phyloP scores from a whole-genome alignment of 805 yeast species.

The Zygosaccharomyces rouxii region DNA sequence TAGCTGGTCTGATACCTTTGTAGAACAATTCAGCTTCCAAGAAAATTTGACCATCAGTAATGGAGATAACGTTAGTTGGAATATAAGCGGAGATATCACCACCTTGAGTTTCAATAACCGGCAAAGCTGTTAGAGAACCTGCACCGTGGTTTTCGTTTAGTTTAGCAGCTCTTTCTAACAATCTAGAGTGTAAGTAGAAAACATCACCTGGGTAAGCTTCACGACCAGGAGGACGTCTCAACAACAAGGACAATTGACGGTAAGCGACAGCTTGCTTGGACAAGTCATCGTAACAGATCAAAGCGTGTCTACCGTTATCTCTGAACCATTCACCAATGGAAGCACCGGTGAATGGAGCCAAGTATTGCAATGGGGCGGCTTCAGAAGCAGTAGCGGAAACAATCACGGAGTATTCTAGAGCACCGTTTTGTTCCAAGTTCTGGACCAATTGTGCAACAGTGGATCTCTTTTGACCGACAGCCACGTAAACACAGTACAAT shows the following conservation, averaged over 20 bases:
- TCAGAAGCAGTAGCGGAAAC: constrained; percentile 99
- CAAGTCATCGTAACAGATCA: constrained; percentile 95
- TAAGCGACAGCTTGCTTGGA: constrained; percentile 99
- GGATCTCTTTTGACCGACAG: constrained; percentile 99
- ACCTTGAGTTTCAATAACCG: constrained; percentile 97
- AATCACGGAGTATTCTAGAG: constrained; percentile 93
- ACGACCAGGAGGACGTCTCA: constrained; percentile 97
- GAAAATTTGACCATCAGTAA: constrained; percentile 97
- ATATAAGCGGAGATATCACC: constrained; percentile 98
- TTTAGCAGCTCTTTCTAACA: constrained; percentile 97
- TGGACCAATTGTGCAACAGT: constrained; percentile 99
- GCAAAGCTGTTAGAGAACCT: constrained; percentile 94
- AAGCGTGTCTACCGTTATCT: constrained; percentile 97
- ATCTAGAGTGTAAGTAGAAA: constrained; percentile 91
- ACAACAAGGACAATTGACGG: constrained; percentile 96
- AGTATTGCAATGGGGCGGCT: constrained; percentile 99
- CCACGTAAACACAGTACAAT: constrained; percentile 99
- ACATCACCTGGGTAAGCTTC: constrained; percentile 98
- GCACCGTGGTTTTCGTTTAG: constrained; percentile 84
- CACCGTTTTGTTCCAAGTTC: constrained; percentile 97
- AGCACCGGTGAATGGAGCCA: constrained; percentile 99
- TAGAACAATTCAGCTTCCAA: constrained; percentile 99
- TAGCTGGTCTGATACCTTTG: constrained; percentile 99
- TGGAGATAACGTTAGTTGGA: constrained; percentile 96
- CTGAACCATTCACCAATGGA: constrained; percentile 99